These are phyloP conservation scores for Fonsecaea nubica DNA, from an alignment of 2,329 filamentous ascomycete genomes.

Conservation along the genomic window DNA sequence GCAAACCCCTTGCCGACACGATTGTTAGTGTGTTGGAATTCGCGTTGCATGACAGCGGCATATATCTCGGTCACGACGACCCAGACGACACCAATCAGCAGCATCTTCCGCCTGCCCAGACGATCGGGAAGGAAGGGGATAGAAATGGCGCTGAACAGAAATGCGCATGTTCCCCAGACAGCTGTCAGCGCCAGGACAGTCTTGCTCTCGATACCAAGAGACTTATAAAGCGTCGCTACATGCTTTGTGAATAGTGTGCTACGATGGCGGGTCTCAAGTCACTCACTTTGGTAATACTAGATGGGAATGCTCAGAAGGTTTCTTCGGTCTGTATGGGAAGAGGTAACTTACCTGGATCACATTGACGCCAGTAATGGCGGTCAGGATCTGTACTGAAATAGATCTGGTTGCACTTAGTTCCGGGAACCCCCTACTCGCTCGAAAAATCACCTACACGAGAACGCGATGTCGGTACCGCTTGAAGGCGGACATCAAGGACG, in stretches of 20 bases:
- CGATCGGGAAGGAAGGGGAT: slow-evolving; percentile 62
- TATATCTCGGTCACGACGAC: slow-evolving; percentile 64
- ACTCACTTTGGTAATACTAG: slow-evolving; percentile 67
- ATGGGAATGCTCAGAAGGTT: neutral
- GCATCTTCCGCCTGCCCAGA: slow-evolving; percentile 64
- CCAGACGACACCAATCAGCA: slow-evolving; percentile 59
- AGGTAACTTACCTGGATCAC: slow-evolving; percentile 70
- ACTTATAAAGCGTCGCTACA: slow-evolving; percentile 72
- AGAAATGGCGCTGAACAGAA: slow-evolving; percentile 72
- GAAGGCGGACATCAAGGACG: slow-evolving; percentile 61
- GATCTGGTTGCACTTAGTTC: slow-evolving; percentile 45
- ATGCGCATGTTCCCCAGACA: slow-evolving; percentile 91
- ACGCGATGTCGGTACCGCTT: slow-evolving; percentile 68
- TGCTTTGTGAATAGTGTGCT: slow-evolving; percentile 47
- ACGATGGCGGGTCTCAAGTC: neutral
- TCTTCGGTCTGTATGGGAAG: neutral
- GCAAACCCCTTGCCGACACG: slow-evolving; percentile 64
- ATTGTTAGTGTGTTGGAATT: slow-evolving; percentile 63
- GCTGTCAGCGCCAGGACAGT: slow-evolving; percentile 72
- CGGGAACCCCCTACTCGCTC: too few relatives aligned
- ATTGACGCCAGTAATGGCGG: slow-evolving; percentile 85
- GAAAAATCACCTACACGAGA: slow-evolving; percentile 57
- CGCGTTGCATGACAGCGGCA: slow-evolving; percentile 63
- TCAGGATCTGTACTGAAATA: slow-evolving; percentile 79
- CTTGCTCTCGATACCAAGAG: slow-evolving; percentile 55